phyloP scores from a whole-genome alignment of 352 stramenopile species.

The Globisporangium splendens region DNA sequence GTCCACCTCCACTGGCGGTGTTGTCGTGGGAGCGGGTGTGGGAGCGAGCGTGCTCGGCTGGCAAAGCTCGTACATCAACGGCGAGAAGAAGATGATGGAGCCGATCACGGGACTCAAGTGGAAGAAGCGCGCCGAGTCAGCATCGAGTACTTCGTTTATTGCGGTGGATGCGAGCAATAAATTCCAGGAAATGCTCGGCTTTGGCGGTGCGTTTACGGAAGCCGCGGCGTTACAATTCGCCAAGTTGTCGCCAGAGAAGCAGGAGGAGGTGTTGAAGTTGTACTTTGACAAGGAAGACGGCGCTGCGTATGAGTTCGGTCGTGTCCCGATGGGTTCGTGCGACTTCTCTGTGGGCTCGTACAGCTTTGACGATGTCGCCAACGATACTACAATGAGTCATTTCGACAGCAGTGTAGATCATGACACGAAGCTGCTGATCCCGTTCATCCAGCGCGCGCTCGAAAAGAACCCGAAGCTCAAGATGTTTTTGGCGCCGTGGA shows the following conservation, averaged over 20 bases:
- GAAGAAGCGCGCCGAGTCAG: constrained; percentile 14
- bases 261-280: constrained; percentile 81
- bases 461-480: constrained; percentile 68
- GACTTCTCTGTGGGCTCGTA: constrained; percentile 89
- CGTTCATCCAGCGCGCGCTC: constrained; percentile 73
- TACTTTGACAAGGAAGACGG: constrained; percentile 86
- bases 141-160: constrained; percentile 34
- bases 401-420: constrained; percentile 78
- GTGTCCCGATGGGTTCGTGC: constrained; percentile 89
- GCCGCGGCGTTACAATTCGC: constrained; percentile 85
- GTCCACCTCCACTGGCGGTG: not conserved
- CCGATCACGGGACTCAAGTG: constrained; percentile 43
- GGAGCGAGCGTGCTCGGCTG: constrained; percentile 34
- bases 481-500: constrained; percentile 88
- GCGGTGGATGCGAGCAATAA: constrained; percentile 41
- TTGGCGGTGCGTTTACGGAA: constrained; percentile 92
- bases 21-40: not conserved
- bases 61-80: constrained; percentile 65
- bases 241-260: constrained; percentile 68
- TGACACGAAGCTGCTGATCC: constrained; percentile 82
- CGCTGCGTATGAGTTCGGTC: constrained; percentile 84
- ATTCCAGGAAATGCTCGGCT: constrained; percentile 85
- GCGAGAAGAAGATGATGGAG: constrained; percentile 66
- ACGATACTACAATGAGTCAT: constrained; percentile 64
- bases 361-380: constrained; percentile 78